Evolutionary conservation across 1,284 basidiomycete species (phyloP).

Genomic region (Microbotryomycetes sp.): DNA sequence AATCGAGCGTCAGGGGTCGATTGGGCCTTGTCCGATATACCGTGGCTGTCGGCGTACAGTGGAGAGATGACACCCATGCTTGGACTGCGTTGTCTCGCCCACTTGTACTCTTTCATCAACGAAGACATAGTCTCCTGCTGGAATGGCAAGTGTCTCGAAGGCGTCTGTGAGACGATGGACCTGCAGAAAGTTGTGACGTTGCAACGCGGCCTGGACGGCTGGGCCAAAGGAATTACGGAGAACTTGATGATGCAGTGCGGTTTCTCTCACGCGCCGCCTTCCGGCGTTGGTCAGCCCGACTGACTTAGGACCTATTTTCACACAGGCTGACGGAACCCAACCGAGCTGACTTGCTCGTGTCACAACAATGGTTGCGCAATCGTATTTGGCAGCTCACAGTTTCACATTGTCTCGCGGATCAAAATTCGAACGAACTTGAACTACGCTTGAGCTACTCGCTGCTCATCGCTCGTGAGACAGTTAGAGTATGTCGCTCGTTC

Average conservation of each 20-base stretch:
- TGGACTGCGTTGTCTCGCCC: not conserved
- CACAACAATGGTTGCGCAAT: not conserved
- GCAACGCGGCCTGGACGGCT: not conserved
- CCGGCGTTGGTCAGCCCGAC: too few relatives aligned
- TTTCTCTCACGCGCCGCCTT: too few relatives aligned
- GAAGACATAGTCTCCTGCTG: not conserved
- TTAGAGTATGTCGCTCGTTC: not conserved
- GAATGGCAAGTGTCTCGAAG: not conserved
- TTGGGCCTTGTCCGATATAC: not conserved
- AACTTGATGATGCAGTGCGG: not conserved
- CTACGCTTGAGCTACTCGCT: not conserved
- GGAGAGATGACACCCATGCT: not conserved
- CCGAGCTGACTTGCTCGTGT: not conserved
- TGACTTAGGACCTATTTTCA: not conserved
- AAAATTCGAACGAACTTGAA: not conserved
- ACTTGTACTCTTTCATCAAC: not conserved
- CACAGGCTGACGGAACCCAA: not conserved
- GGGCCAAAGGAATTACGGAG: not conserved
- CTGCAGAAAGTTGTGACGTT: not conserved
- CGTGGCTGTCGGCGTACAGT: not conserved
- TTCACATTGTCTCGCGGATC: not conserved
- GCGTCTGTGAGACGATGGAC: not conserved
- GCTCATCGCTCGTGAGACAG: not conserved
- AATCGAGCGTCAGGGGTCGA: not conserved
- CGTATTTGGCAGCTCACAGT: not conserved